phyloP scores from a whole-genome alignment of 768 basidiomycete genomes.

The Boletus rufocinnamomeus region DNA sequence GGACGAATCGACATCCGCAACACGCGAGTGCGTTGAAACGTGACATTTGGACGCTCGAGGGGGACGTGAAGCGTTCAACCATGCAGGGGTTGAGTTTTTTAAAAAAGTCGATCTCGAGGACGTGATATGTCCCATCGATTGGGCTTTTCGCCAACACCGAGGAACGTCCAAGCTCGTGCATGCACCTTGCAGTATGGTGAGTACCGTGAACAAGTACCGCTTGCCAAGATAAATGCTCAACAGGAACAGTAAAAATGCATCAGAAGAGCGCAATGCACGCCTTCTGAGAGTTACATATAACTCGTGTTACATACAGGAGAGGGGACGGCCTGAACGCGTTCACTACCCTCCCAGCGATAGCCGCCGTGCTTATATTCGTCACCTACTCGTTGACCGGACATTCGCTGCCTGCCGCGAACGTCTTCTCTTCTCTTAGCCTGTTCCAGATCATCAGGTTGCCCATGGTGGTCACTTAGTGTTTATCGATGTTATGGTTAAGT shows the following conservation, averaged over 20 bases:
- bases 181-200: neutral
- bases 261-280: neutral
- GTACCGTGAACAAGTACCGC: neutral
- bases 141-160: neutral
- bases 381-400: too few relatives aligned
- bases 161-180: neutral
- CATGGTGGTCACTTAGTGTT: too few relatives aligned
- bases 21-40: neutral
- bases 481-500: too few relatives aligned
- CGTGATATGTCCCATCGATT: neutral
- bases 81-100: conserved; percentile 25
- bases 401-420: too few relatives aligned
- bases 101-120: neutral
- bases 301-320: neutral
- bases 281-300: neutral
- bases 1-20: neutral
- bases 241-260: too few relatives aligned
- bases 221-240: neutral
- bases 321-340: too few relatives aligned
- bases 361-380: too few relatives aligned
- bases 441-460: too few relatives aligned
- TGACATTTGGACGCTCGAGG: conserved; percentile 15
- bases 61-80: conserved; percentile 5
- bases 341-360: too few relatives aligned
- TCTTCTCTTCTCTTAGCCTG: too few relatives aligned